These are phyloP conservation scores for Botrytis pseudocinerea DNA, from an alignment of 2,329 filamentous ascomycete species.

Conservation along the genomic window DNA sequence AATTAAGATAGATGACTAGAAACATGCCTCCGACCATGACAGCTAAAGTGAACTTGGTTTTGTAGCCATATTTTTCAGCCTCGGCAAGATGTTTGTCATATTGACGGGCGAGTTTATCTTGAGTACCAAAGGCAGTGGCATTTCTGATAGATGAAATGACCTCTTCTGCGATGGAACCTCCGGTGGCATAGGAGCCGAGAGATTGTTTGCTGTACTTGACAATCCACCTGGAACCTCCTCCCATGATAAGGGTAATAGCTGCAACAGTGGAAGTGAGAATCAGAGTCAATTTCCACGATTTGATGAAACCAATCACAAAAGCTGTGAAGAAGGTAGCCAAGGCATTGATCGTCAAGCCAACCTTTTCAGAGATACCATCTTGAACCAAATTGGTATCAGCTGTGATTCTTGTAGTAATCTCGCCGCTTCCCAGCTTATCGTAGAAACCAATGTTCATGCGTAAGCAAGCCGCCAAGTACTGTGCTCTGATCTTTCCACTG, in stretches of 20 bases:
- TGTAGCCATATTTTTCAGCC: constrained; percentile 75
- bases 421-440: constrained; percentile 88
- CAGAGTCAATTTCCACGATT: constrained; percentile 89
- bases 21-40: constrained; percentile 85
- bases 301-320: constrained; percentile 86
- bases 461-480: constrained; percentile 82
- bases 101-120: constrained; percentile 83
- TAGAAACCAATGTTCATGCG: constrained; percentile 90
- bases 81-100: constrained; percentile 75
- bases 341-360: constrained; percentile 74
- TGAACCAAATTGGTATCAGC: constrained; percentile 92
- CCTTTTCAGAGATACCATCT: constrained; percentile 90
- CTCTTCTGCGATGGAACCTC: constrained; percentile 88
- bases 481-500: constrained; percentile 73
- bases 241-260: constrained; percentile 77
- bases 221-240: constrained; percentile 69
- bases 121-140: constrained; percentile 87
- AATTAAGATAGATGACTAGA: constrained; percentile 80
- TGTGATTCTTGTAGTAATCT: constrained; percentile 92
- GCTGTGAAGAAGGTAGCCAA: constrained; percentile 82
- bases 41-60: constrained; percentile 70
- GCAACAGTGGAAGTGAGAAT: constrained; percentile 82
- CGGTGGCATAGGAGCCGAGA: constrained; percentile 76
- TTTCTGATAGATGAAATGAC: constrained; percentile 93
- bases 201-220: constrained; percentile 79